These are phyloP conservation scores for Dendrobium huoshanense DNA, from an alignment of 106 monocot genomes.

Conservation along the genomic window DNA sequence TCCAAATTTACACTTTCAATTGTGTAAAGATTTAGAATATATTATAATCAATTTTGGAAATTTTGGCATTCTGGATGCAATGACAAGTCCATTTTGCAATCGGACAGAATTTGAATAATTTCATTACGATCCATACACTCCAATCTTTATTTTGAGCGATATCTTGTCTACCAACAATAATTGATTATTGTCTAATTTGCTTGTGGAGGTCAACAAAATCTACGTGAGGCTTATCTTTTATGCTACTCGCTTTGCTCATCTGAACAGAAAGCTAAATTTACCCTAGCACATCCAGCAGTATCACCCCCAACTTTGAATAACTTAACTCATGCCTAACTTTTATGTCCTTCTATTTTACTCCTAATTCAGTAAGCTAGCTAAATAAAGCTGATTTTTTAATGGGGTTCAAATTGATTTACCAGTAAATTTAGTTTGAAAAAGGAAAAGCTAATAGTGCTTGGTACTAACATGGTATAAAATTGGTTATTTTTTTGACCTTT, in stretches of 20 bases:
- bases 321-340: too few relatives aligned
- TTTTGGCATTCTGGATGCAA: too few relatives aligned
- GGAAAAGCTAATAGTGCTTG: not conserved
- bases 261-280: not conserved
- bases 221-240: not conserved
- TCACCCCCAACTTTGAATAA: not conserved
- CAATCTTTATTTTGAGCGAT: too few relatives aligned
- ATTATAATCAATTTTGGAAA: too few relatives aligned
- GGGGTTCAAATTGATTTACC: not conserved
- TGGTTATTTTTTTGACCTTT: not conserved
- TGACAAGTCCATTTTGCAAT: too few relatives aligned
- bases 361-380: not conserved
- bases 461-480: not conserved
- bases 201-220: not conserved
- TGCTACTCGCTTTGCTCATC: not conserved
- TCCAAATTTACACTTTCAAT: too few relatives aligned
- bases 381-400: not conserved
- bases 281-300: not conserved
- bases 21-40: too few relatives aligned
- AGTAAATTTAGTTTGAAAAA: not conserved
- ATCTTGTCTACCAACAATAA: too few relatives aligned
- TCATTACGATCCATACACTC: too few relatives aligned
- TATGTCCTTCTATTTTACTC: not conserved
- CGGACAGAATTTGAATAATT: too few relatives aligned
- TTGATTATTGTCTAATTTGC: too few relatives aligned